Percentiles rank a stretch among this genome's conserved stretches.
Conservation (phyloP, 108 stramenopile genomes). For the Cyclostephanos invisitatus region DNA sequence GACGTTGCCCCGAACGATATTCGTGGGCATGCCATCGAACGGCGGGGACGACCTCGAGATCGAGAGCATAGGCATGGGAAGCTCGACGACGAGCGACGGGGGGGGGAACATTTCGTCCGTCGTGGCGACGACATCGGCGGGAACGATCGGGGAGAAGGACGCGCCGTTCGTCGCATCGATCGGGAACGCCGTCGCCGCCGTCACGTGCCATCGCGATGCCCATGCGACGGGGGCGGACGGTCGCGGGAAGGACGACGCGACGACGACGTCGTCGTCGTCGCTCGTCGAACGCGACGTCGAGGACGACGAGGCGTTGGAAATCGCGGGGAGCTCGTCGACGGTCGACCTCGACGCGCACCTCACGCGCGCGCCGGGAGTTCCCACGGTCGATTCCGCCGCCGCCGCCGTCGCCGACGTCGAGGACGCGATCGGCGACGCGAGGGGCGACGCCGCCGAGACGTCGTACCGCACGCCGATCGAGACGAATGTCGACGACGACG, state of each 20-base stretch:
- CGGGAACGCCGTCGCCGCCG: no score
- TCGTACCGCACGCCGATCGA: neutral
- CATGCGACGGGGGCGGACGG: no score
- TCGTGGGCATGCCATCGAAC: neutral
- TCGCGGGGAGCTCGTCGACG: slow-evolving; percentile 11
- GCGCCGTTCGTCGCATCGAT: no score
- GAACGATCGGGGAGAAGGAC: no score
- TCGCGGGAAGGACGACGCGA: neutral
- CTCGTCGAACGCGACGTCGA: neutral
- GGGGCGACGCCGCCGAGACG: neutral
- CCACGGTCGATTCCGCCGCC: neutral
- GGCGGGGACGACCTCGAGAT: no score
- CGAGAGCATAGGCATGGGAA: no score
- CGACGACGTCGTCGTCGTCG: neutral
- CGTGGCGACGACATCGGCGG: no score
- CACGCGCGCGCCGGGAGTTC: neutral
- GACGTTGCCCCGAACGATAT: neutral
- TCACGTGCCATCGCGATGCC: no score
- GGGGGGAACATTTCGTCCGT: no score
- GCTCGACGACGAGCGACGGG: no score
- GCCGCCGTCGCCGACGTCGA: neutral
- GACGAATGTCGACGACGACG: neutral
- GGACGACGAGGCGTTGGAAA: neutral
- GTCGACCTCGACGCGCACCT: slow-evolving; percentile 17
- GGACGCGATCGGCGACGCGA: neutral